Evolutionary conservation across 1,284 basidiomycete species (phyloP), one percentile per base, ranked within the genome.

Genomic region (Cryptococcus sp.): DNA sequence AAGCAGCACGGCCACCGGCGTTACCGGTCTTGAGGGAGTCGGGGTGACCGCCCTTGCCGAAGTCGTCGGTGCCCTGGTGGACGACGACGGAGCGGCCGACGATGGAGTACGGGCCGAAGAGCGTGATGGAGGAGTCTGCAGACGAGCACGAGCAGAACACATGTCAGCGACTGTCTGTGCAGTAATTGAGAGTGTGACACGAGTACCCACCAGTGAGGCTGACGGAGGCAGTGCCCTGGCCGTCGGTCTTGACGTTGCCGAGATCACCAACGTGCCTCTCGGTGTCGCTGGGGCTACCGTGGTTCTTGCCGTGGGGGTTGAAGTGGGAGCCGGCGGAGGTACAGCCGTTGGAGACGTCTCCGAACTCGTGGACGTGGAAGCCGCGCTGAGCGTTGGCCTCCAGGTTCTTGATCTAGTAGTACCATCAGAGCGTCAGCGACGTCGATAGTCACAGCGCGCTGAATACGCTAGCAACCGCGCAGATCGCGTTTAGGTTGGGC

Each of bases 191-290:
- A 47, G 25, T 40, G 17, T 11, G 31, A 17, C 7, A 42, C 6
- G 8, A 42, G 5, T 20, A 52, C 60, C 41, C 19, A 61, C 60
- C 60, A 46, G 61, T 47, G 48, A 64, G 51, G 48, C 40, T 54
- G 47, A 64, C 54, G 17, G 53, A 47, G 40, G 86, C 87, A 35
- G 80, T 80, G 46, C 89, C 90, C 50, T 78, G 70, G 17, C 75
- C 78, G 72, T 91, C 84, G 56, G 84, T 83, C 68, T 83, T 70
- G 69, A 91, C 85, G 74, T 91, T 77, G 55, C 75, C 90, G 59
- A 91, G 78, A 73, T 92, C 90, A 17, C 90, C 89, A 25, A 88
- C 84, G 75, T 91, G 90, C 62, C 89, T 82, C 59, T 81, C 80
- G 1, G 68, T 47, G 70, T 85, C 84, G 13, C 76, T 73, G 22